A percentile compares a stretch with the other conserved stretches of the same genome.
Evolutionary conservation across 441 rosid species (phyloP).

Genomic region (Kokia cookei): DNA sequence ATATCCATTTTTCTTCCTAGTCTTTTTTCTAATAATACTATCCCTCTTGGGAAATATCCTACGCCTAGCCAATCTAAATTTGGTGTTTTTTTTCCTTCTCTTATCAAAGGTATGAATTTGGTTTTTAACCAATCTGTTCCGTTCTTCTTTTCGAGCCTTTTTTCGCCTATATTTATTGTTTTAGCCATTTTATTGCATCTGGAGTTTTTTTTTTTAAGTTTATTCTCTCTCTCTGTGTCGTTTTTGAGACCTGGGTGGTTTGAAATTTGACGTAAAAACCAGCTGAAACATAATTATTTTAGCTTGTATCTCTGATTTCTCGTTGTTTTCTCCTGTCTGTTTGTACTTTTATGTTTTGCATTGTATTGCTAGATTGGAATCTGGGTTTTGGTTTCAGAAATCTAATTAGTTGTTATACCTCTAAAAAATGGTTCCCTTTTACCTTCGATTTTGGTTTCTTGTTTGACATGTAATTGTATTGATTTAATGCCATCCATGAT

Average conservation of each 20-base stretch:
- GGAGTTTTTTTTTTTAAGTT: background rate
- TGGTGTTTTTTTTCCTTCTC: background rate
- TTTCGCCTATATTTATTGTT: background rate
- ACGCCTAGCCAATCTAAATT: background rate
- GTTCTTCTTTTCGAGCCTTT: background rate
- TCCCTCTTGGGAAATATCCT: background rate
- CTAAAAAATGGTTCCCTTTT: background rate
- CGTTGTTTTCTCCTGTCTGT: background rate
- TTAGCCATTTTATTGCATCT: background rate
- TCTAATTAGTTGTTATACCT: background rate
- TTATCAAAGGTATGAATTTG: slow-evolving; percentile 28
- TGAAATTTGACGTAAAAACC: slow-evolving; percentile 3
- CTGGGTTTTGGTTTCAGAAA: slow-evolving; percentile 13
- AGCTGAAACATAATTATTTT: background rate
- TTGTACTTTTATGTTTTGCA: background rate
- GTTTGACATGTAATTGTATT: slow-evolving; percentile 3
- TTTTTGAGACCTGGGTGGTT: background rate
- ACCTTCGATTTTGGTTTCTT: background rate
- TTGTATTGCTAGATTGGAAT: slow-evolving; percentile 6
- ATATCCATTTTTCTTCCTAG: background rate
- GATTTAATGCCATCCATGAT: background rate
- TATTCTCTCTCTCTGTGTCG: background rate
- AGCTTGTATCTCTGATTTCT: background rate
- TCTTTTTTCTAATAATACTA: background rate
- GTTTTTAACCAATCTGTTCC: background rate